Percentiles rank a stretch among this genome's conserved stretches.
Conservation (phyloP, 805 yeast species). For the Saccharomycopsis javanensis region DNA sequence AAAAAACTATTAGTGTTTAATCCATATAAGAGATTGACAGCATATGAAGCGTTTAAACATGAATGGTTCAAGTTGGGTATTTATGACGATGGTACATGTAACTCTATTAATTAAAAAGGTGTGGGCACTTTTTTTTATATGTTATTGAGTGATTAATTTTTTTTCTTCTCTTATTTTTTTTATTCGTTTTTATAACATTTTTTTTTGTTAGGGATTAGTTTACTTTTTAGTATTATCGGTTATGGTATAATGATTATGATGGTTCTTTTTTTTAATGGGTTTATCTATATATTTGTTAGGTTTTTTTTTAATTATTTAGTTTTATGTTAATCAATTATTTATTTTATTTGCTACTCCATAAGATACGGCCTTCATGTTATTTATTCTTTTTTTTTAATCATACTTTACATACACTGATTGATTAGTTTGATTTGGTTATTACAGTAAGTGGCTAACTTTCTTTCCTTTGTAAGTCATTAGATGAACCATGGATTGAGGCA, state of each 20-base stretch:
- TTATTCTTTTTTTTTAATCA: not conserved
- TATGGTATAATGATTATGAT: not conserved
- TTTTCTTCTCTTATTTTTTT: not conserved
- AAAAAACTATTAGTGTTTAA: slow-evolving; percentile 58
- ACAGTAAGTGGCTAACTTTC: no score
- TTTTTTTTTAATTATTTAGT: not conserved
- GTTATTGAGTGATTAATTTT: not conserved
- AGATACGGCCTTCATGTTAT: not conserved
- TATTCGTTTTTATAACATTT: not conserved
- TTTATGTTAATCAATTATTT: not conserved
- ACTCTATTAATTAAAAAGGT: not conserved
- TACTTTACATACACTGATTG: no score
- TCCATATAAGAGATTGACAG: slow-evolving; percentile 63
- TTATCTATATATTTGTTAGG: not conserved
- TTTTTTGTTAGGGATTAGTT: not conserved
- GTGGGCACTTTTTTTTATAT: not conserved
- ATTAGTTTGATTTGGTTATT: no score
- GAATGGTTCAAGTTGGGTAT: slow-evolving; percentile 70
- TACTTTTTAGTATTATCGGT: not conserved
- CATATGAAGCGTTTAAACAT: slow-evolving; percentile 66
- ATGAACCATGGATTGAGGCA: no score
- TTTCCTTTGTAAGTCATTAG: no score
- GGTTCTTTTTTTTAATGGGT: not conserved
- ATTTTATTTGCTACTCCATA: not conserved
- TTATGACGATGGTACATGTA: slow-evolving; percentile 40